Conservation (phyloP, 2,329 filamentous ascomycete genomes). For the Didymella pomorum region DNA sequence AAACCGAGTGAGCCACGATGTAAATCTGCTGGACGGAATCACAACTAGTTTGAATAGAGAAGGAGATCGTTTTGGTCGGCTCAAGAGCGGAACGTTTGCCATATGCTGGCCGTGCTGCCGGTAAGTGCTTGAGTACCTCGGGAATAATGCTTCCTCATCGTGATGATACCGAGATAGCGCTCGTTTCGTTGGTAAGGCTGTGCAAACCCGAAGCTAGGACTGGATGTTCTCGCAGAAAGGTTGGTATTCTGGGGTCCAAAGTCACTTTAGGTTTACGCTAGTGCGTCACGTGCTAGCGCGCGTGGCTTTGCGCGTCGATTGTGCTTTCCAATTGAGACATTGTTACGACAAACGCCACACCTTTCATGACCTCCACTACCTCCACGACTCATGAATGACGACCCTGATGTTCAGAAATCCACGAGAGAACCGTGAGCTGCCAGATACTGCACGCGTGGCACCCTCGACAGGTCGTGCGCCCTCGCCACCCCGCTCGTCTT, state of each 20-base stretch:
- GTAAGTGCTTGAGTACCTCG: no score
- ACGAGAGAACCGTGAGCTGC: conserved; percentile 54
- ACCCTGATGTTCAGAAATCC: conserved; percentile 63
- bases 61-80: no score
- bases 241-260: neutral
- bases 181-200: no score
- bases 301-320: conserved; percentile 17
- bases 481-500: conserved; percentile 55
- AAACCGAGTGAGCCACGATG: no score
- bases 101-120: no score
- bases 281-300: conserved; percentile 21
- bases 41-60: no score
- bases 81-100: no score
- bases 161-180: no score
- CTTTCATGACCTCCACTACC: neutral
- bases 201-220: no score
- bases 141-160: no score
- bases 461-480: conserved; percentile 62
- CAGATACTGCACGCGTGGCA: conserved; percentile 46
- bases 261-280: neutral
- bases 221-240: neutral
- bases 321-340: neutral
- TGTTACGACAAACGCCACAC: neutral
- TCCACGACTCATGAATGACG: conserved; percentile 1
- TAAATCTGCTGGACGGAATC: no score